phyloP scores from a whole-genome alignment of 805 yeast genomes.

The Candida silvatica region DNA sequence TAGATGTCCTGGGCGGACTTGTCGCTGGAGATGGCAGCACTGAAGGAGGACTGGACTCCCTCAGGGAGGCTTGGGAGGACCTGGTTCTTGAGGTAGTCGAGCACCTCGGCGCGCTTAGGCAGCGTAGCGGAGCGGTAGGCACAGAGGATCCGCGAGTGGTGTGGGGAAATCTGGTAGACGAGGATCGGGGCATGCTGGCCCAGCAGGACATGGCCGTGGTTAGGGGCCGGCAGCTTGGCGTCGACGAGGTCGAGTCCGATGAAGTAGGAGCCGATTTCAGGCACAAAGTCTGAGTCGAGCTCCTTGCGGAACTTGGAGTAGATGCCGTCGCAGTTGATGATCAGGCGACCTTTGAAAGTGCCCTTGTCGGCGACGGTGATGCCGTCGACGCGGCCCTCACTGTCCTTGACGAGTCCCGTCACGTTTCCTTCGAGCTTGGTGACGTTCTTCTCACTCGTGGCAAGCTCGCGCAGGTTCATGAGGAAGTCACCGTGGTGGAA shows the following conservation, averaged over 20 bases:
- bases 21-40: conserved; percentile 41
- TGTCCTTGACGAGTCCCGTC: conserved; percentile 50
- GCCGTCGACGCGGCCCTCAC: conserved; percentile 56
- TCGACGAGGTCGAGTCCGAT: conserved; percentile 72
- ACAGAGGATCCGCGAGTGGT: conserved; percentile 82
- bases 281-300: conserved; percentile 49
- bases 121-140: conserved; percentile 69
- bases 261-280: conserved; percentile 73
- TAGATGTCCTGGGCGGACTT: conserved; percentile 43
- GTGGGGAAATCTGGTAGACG: conserved; percentile 77
- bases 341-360: conserved; percentile 49
- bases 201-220: conserved; percentile 85
- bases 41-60: conserved; percentile 56
- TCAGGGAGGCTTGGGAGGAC: conserved; percentile 69
- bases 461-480: conserved; percentile 65
- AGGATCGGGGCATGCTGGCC: conserved; percentile 84
- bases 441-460: conserved; percentile 61
- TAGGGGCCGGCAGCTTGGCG: conserved; percentile 64
- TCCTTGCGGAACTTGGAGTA: conserved; percentile 86
- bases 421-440: conserved; percentile 80
- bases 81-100: conserved; percentile 45
- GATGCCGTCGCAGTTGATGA: conserved; percentile 87
- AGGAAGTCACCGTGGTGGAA: conserved; percentile 92
- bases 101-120: conserved; percentile 53
- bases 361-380: conserved; percentile 48